These are phyloP conservation scores for Leucogyrophana mollusca DNA, from an alignment of 768 basidiomycete genomes.

Conservation along the genomic window DNA sequence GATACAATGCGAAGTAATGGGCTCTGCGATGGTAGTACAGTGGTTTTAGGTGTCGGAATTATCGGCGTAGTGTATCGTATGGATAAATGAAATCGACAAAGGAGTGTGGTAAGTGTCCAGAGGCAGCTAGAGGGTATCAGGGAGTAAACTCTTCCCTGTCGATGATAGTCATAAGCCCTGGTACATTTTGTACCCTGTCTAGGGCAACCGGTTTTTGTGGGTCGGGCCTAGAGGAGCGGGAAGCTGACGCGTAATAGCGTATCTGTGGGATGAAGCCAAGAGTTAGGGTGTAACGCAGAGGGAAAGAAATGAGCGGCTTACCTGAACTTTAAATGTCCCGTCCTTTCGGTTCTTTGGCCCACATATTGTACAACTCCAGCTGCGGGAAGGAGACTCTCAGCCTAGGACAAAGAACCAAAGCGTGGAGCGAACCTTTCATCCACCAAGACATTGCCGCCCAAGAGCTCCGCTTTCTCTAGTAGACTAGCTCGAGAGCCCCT, in stretches of 20 bases:
- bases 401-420: constrained; percentile 3
- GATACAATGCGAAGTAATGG: too few relatives aligned
- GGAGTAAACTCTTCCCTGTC: constrained; percentile 33
- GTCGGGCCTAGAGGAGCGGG: constrained; percentile 50
- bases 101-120: constrained; percentile 8
- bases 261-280: constrained; percentile 39
- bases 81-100: not conserved
- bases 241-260: constrained; percentile 59
- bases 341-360: constrained; percentile 48
- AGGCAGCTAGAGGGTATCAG: constrained; percentile 8
- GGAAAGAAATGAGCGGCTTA: constrained; percentile 27
- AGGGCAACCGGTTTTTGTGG: constrained; percentile 62
- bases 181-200: constrained; percentile 57
- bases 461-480: constrained; percentile 44
- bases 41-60: too few relatives aligned
- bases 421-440: constrained; percentile 61
- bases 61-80: too few relatives aligned
- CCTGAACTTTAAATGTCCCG: constrained; percentile 60
- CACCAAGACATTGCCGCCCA: constrained; percentile 61
- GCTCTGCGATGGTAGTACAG: too few relatives aligned
- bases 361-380: constrained; percentile 65
- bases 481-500: constrained; percentile 51
- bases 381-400: constrained; percentile 23
- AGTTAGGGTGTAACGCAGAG: constrained; percentile 1
- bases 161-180: constrained; percentile 76